Percentiles rank a stretch among this genome's conserved stretches.
Conservation (phyloP, 495 filamentous ascomycete species). For the Platismatia glauca region DNA sequence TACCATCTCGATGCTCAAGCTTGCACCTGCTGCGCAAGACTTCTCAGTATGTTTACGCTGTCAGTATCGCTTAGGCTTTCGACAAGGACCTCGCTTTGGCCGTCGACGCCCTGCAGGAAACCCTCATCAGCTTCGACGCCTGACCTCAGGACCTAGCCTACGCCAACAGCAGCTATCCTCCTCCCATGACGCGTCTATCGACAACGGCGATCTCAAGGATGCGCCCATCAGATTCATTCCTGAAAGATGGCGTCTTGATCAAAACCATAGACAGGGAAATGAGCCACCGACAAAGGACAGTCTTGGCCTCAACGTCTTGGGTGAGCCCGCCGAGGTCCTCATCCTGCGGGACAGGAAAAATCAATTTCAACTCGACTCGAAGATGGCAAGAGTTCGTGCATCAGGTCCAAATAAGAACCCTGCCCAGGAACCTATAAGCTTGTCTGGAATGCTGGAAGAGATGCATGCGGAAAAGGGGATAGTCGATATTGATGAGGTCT, state of each 20-base stretch:
- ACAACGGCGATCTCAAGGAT: not conserved
- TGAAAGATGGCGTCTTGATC: not conserved
- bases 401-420: not conserved
- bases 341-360: conserved; percentile 25
- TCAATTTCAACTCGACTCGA: not conserved
- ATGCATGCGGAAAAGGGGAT: conserved; percentile 19
- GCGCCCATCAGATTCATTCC: conserved; percentile 1
- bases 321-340: conserved; percentile 37
- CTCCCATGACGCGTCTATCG: not conserved
- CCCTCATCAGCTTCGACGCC: conserved; percentile 6
- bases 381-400: not conserved
- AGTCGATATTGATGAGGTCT: conserved; percentile 15
- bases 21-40: conserved; percentile 6
- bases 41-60: conserved; percentile 10
- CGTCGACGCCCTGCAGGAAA: not conserved
- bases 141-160: not conserved
- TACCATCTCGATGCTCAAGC: conserved; percentile 7
- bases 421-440: conserved; percentile 4
- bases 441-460: conserved; percentile 17
- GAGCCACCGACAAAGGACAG: conserved; percentile 5
- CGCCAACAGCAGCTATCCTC: conserved; percentile 3
- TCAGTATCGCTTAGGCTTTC: conserved; percentile 8
- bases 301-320: conserved; percentile 33
- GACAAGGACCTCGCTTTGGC: not conserved
- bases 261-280: not conserved